Percentiles rank a stretch among this genome's conserved stretches.
Conservation (phyloP, 1,139 yeast species). For the Suhomyces coccinellae region DNA sequence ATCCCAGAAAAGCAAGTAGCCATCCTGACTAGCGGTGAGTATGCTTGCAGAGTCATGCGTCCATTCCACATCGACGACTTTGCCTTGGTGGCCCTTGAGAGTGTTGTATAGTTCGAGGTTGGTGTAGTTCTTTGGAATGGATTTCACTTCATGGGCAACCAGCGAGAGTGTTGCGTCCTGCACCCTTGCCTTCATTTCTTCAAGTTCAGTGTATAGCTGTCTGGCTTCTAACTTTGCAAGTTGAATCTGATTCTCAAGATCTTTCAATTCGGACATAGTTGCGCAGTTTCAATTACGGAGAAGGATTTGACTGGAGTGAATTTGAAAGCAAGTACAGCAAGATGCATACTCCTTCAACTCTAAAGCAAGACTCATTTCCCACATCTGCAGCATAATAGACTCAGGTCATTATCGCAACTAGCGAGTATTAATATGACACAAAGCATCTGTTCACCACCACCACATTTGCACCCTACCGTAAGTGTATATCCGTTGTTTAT, state of each 20-base stretch:
- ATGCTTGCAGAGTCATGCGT: conserved; percentile 57
- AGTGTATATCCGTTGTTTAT: not conserved
- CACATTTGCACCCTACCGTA: not conserved
- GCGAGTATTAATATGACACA: not conserved
- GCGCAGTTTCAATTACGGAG: not conserved
- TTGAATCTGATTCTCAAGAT: conserved; percentile 23
- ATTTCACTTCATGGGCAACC: conserved; percentile 32
- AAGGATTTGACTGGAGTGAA: not conserved
- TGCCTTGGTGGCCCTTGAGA: conserved; percentile 73
- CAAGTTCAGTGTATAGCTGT: conserved; percentile 50
- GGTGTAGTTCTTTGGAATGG: conserved; percentile 34
- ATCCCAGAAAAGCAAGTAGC: conserved; percentile 84
- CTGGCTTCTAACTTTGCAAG: conserved; percentile 49
- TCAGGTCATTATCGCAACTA: not conserved
- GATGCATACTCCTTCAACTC: not conserved
- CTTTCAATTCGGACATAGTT: not conserved
- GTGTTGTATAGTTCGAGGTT: conserved; percentile 40
- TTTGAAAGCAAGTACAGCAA: not conserved
- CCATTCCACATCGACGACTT: conserved; percentile 72
- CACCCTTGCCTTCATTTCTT: conserved; percentile 38
- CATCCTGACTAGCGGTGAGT: conserved; percentile 83
- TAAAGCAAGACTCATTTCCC: not conserved
- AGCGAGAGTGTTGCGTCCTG: conserved; percentile 49
- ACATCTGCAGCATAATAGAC: not conserved
- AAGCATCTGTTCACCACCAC: not conserved